Base-by-base conservation (phyloP, 768 basidiomycete genomes). In the Phlebiopsis gigantea region DNA sequence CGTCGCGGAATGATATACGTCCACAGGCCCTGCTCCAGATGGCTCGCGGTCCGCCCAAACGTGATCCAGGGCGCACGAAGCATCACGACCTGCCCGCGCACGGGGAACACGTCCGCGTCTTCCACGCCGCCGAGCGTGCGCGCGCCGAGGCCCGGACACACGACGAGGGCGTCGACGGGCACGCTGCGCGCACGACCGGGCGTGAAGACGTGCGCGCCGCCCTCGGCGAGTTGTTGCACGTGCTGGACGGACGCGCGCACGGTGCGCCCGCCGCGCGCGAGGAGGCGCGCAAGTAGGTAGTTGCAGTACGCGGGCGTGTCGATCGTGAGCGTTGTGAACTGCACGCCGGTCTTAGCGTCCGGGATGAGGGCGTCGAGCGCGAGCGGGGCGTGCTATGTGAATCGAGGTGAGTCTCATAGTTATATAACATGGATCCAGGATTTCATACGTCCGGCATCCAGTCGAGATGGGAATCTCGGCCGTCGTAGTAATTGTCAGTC, bases 271-370 rank as follows among this genome's bases (percentile, higher is more conserved):
- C 90, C 90, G 0, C 67, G 65, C 0, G 77, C 66, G 15, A 81
- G 68, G 68, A 91, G 85, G 6, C 80, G 81, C 2, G 75, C 63
- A 28, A 82, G 68, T 3, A 92, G 79, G 69, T 86, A 90, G 19
- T 79, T 72, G 53, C 89, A 69, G 64, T 90, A 91, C 4, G 70
- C 64, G 0, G 83, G 77, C 0, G 81, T 75, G 66, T 91, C 83
- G 60, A 94, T 83, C 0, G 83, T 81, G 25, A 93, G 58, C 0
- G 88, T 88, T 4, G 71, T 79, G 72, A 91, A 90, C 0, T 79
- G 69, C 0, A 76, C 75, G 0, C 87, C 90, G 7, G 70, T 73
- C 29, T 69, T 62, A 9, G 78, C 77, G 3, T 69, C 71, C 0
- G 72, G 68, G 19, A 74, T 65, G 1, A 85, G 72, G 2, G 79